Conservation (phyloP, 495 filamentous ascomycete species). For the Aspergillus indologenus region DNA sequence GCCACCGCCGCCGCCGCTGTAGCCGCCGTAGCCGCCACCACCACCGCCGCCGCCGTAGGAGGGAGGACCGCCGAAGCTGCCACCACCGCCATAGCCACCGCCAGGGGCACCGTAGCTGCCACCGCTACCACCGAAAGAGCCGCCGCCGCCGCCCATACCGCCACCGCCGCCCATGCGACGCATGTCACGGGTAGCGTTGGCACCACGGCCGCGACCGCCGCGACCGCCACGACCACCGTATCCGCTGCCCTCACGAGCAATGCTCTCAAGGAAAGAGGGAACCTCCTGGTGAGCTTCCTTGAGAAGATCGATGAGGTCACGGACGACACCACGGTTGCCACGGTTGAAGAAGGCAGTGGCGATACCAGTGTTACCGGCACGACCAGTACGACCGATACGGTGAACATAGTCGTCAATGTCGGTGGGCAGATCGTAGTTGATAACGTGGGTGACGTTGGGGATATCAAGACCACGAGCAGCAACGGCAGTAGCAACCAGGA, state of each 20-base stretch:
- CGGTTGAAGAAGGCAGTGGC: slow-evolving; percentile 99
- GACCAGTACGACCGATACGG: slow-evolving; percentile 98
- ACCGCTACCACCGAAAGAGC: slow-evolving; percentile 46
- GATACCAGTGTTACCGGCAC: slow-evolving; percentile 98
- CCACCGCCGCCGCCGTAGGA: slow-evolving; percentile 29
- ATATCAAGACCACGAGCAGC: slow-evolving; percentile 96
- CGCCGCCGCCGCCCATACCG: slow-evolving; percentile 34
- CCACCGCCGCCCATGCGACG: slow-evolving; percentile 56
- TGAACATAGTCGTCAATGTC: slow-evolving; percentile 99
- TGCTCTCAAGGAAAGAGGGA: slow-evolving; percentile 88
- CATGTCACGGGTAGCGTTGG: slow-evolving; percentile 79
- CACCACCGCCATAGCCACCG: slow-evolving; percentile 52
- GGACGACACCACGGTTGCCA: slow-evolving; percentile 94
- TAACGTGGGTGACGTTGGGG: slow-evolving; percentile 95
- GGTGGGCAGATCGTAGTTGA: slow-evolving; percentile 98
- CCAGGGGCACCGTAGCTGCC: slow-evolving; percentile 35
- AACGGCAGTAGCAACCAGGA: slow-evolving; percentile 94
- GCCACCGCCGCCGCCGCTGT: slow-evolving; percentile 41
- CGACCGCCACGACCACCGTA: slow-evolving; percentile 71
- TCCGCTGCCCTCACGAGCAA: slow-evolving; percentile 87
- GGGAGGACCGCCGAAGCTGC: slow-evolving; percentile 40
- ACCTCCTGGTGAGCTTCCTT: slow-evolving; percentile 99
- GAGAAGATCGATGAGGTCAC: slow-evolving; percentile 89
- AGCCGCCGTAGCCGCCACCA: slow-evolving; percentile 46
- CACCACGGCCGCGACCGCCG: slow-evolving; percentile 63